Conservation (phyloP, 257 asterid genomes). For the Solanum tarijense region DNA sequence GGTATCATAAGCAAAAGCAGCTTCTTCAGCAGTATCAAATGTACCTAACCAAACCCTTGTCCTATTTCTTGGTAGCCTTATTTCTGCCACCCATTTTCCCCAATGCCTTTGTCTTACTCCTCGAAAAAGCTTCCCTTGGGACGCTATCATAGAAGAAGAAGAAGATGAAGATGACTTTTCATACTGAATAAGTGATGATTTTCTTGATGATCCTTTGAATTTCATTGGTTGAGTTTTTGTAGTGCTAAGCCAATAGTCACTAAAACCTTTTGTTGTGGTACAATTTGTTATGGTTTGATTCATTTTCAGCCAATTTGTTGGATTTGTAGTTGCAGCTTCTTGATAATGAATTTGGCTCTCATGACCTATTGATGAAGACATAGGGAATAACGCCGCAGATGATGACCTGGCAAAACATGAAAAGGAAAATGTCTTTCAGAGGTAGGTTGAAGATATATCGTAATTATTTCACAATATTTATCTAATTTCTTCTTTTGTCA, state of each 20-base stretch:
- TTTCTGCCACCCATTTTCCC: conserved; percentile 67
- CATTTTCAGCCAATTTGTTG: conserved; percentile 25
- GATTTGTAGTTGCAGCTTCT: not conserved
- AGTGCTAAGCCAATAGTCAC: conserved; percentile 49
- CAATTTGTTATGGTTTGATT: conserved; percentile 11
- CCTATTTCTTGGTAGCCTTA: conserved; percentile 41
- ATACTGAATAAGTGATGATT: not conserved
- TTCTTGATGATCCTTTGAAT: conserved; percentile 8
- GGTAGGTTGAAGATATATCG: not conserved
- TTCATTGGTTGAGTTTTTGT: conserved; percentile 65
- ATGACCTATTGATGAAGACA: conserved; percentile 27
- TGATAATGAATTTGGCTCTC: conserved; percentile 3
- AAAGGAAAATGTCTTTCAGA: not conserved
- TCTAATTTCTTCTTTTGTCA: not conserved
- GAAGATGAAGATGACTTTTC: not conserved
- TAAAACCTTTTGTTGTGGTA: conserved; percentile 33
- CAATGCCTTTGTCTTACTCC: conserved; percentile 58
- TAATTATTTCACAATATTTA: not conserved
- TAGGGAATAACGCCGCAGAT: conserved; percentile 8
- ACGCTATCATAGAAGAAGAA: not conserved
- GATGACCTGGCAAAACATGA: not conserved
- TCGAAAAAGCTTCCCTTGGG: conserved; percentile 43
- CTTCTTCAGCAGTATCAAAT: conserved; percentile 54
- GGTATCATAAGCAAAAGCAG: conserved; percentile 51
- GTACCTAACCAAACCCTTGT: conserved; percentile 57